These are phyloP conservation scores for Chytriomyces sp. DNA, from an alignment of 192 early-diverging fungal species.

Conservation along the genomic window DNA sequence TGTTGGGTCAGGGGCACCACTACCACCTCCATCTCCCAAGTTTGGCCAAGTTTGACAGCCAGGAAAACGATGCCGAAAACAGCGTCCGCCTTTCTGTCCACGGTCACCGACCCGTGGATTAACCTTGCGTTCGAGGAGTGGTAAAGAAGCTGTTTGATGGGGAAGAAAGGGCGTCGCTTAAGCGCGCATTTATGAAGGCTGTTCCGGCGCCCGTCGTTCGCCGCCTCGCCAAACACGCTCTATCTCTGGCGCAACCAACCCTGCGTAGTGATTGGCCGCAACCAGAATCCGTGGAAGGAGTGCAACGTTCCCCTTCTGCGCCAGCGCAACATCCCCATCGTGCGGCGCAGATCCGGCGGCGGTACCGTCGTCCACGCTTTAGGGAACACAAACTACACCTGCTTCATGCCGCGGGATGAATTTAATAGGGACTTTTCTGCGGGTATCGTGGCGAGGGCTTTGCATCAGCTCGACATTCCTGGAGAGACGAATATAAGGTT, in stretches of 20 bases:
- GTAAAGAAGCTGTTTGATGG: slow-evolving; percentile 18
- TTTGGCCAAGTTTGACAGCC: background rate
- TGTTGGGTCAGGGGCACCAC: slow-evolving; percentile 14
- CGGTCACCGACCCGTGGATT: slow-evolving; percentile 69
- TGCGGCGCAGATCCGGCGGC: slow-evolving; percentile 84
- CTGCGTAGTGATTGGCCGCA: slow-evolving; percentile 92
- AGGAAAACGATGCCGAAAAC: background rate
- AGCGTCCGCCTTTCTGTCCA: slow-evolving; percentile 58
- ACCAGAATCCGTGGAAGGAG: slow-evolving; percentile 98
- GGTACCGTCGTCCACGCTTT: slow-evolving; percentile 96
- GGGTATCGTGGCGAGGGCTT: slow-evolving; percentile 72
- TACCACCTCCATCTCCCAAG: background rate
- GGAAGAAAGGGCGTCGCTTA: background rate
- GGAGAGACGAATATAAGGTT: slow-evolving; percentile 77
- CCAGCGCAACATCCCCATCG: slow-evolving; percentile 71
- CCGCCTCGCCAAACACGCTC: slow-evolving; percentile 68
- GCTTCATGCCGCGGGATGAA: slow-evolving; percentile 83
- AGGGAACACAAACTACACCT: slow-evolving; percentile 94
- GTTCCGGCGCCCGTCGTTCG: slow-evolving; percentile 66
- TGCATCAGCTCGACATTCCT: slow-evolving; percentile 79
- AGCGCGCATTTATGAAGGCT: slow-evolving; percentile 55
- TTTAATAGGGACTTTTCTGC: slow-evolving; percentile 80
- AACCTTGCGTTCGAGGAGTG: slow-evolving; percentile 90
- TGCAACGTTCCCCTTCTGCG: slow-evolving; percentile 77
- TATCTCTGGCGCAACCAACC: slow-evolving; percentile 87